A percentile compares a stretch with the other conserved stretches of the same genome.
Evolutionary conservation across 2,329 filamentous ascomycete genomes (phyloP).

Genomic region (Colletotrichum sp.): DNA sequence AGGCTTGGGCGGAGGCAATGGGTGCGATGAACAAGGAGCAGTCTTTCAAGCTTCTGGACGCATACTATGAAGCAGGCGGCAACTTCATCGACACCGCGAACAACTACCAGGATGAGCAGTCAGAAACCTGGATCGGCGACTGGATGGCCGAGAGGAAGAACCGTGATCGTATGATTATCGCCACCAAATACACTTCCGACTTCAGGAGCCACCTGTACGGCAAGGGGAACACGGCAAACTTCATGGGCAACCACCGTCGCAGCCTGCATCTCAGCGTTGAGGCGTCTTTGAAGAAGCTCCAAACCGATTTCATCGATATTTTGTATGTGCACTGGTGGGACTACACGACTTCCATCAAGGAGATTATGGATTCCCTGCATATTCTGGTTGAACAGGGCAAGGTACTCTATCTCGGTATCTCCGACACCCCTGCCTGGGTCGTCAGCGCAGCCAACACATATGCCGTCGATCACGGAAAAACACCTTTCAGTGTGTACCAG

Average conservation of each 20-base stretch:
- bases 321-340: constrained; percentile 53
- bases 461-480: constrained; percentile 37
- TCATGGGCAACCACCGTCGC: constrained; percentile 46
- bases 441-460: constrained; percentile 43
- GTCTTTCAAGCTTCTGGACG: constrained; percentile 63
- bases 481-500: constrained; percentile 44
- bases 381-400: constrained; percentile 44
- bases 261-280: constrained; percentile 45
- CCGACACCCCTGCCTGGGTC: constrained; percentile 45
- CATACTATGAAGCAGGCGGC: constrained; percentile 62
- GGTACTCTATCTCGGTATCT: constrained; percentile 46
- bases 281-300: constrained; percentile 49
- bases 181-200: constrained; percentile 61
- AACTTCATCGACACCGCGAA: constrained; percentile 74
- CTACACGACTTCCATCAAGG: constrained; percentile 43
- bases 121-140: constrained; percentile 63
- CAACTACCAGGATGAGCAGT: constrained; percentile 63
- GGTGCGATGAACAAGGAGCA: constrained; percentile 60
- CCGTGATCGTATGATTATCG: constrained; percentile 59
- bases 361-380: constrained; percentile 48
- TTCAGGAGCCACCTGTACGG: constrained; percentile 44
- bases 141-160: constrained; percentile 56
- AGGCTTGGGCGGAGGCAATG: constrained; percentile 48
- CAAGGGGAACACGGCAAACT: constrained; percentile 44
- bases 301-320: constrained; percentile 49